Evolutionary conservation across 176 grass and related monocot genomes (phyloP), one percentile per base, ranked within the genome.

Genomic region (Hsuehochloa calcarea): DNA sequence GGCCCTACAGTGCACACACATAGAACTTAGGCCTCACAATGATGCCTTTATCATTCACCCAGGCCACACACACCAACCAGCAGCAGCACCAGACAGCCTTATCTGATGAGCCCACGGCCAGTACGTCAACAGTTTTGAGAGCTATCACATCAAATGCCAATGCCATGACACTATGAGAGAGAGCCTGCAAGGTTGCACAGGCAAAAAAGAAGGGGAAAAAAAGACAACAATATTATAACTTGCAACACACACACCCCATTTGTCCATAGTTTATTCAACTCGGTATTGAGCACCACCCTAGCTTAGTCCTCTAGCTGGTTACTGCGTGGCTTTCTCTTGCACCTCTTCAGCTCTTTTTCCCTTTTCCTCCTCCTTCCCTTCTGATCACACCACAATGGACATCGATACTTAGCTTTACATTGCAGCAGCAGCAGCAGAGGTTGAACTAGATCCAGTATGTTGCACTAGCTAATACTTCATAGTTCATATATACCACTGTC

Each of bases 21-120:
- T 10, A 37, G 65, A 20, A 20, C 34, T 45, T 73, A 56, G 75
- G 37, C 59, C 25, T 79, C 74, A 66, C 25, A 58, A 84, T 79
- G 65, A 88, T 89, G 81, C 40, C 59, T 84, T 35, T 46, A 89
- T 80, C 75, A 74, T 84, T 84, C 16, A 20, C 35, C 13, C 65
- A 12, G 7, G 17, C 70, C 26, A 27, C 58, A 62, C 75, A 11
- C 44, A 20, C 8, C 14, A 0, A 11, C 5, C 22, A 72, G 8
- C 17, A 75, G 46, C 54, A 68, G 11, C 19, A 40, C 22, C 72
- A 29, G 71, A 29, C 75, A 82, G 46, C 79, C 40, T 68, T 68
- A 37, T 52, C 80, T 87, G 34, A 45, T 66, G 58, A 47, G 16
- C n/a, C 85, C 54, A 62, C 39, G 0, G n/a, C 15, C 44, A 65